phyloP scores from a whole-genome alignment of 2,329 filamentous ascomycete genomes.

The Colletotrichum sp. region DNA sequence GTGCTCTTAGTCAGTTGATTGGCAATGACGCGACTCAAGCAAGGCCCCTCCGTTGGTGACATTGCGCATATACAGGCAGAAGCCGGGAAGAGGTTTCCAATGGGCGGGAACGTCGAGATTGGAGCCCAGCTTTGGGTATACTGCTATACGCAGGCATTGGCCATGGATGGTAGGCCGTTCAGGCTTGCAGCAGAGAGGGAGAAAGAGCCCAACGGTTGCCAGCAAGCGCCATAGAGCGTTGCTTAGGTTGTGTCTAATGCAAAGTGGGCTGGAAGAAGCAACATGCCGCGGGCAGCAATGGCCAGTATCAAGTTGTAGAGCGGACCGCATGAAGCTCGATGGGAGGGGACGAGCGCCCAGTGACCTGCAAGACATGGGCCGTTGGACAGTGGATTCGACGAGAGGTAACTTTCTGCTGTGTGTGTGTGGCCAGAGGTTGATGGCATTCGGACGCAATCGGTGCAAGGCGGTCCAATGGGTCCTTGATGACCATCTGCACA shows the following conservation, averaged over 20 bases:
- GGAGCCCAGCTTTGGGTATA: background rate
- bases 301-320: background rate
- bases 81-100: background rate
- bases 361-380: background rate
- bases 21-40: conserved; percentile 11
- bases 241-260: background rate
- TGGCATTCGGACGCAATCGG: background rate
- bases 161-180: background rate
- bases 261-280: background rate
- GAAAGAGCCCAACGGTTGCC: background rate
- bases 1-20: conserved; percentile 10
- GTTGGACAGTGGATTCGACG: background rate
- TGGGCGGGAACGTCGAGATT: background rate
- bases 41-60: background rate
- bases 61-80: background rate
- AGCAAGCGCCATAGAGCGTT: background rate
- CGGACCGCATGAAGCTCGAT: conserved; percentile 4
- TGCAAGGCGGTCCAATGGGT: background rate
- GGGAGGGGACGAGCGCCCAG: background rate
- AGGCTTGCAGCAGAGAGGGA: background rate
- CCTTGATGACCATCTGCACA: background rate
- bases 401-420: background rate
- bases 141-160: background rate
- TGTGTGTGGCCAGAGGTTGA: background rate
- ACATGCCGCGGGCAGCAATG: background rate